Percentiles rank a stretch among this genome's conserved stretches.
These are phyloP conservation scores for Lyophyllum semitale DNA, from an alignment of 768 basidiomycete species.

Conservation along the genomic window DNA sequence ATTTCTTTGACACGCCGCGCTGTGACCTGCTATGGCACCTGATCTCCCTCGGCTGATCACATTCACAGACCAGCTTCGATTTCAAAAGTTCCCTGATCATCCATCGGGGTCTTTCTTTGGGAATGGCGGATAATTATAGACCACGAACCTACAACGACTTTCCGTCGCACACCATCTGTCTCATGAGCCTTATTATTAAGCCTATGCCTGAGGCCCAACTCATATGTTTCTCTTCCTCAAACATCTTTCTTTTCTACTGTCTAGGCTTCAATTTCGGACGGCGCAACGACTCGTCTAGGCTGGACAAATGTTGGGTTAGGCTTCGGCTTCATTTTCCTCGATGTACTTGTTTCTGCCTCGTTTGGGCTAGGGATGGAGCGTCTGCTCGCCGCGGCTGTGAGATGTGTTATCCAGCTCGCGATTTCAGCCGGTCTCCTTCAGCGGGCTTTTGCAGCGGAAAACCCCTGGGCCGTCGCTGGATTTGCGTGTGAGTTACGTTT, in stretches of 20 bases:
- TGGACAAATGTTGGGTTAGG: slow-evolving; percentile 11
- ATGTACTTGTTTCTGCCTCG: neutral
- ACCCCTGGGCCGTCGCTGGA: slow-evolving; percentile 70
- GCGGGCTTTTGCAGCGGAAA: slow-evolving; percentile 72
- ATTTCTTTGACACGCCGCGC: too few species aligned
- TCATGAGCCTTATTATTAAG: too few species aligned
- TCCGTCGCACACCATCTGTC: too few species aligned
- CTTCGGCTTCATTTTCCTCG: slow-evolving; percentile 9
- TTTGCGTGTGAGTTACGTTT: slow-evolving; percentile 60
- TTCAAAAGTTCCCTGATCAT: too few species aligned
- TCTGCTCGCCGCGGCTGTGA: slow-evolving; percentile 64
- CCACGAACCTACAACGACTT: too few species aligned
- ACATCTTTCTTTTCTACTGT: neutral
- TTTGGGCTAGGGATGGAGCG: slow-evolving; percentile 58
- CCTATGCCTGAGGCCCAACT: neutral
- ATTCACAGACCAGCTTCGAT: too few species aligned
- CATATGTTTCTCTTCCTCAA: neutral
- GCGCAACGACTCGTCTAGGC: neutral
- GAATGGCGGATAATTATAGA: too few species aligned
- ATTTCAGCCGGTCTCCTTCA: slow-evolving; percentile 70
- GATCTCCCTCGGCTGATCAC: too few species aligned
- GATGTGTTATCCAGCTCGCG: slow-evolving; percentile 78
- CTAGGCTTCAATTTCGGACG: neutral
- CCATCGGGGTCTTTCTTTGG: too few species aligned
- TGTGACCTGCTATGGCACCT: too few species aligned